A percentile compares a stretch with the other conserved stretches of the same genome.
Evolutionary conservation across 164 flowering plant genomes (phyloP).

Genomic region (Tetrastigma voinierianum): DNA sequence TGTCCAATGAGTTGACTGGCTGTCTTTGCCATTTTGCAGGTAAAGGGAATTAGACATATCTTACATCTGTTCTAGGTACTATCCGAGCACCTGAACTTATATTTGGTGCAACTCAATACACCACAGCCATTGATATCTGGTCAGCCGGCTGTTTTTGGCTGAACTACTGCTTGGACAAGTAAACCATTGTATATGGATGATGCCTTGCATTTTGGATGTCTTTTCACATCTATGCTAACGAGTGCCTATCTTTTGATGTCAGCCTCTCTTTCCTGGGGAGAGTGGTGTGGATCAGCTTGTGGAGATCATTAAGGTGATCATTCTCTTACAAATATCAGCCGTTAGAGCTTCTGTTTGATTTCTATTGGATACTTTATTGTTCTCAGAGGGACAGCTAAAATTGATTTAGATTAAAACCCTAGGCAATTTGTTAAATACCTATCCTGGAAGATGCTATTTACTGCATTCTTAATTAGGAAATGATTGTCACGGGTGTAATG

Average conservation of each 20-base stretch:
- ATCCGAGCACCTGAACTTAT: conserved; percentile 71
- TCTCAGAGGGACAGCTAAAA: too few relatives aligned
- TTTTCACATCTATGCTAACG: neutral
- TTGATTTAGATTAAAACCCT: too few relatives aligned
- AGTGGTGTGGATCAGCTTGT: conserved; percentile 66
- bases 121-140: conserved; percentile 74
- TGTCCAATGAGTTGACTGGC: neutral
- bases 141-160: conserved; percentile 71
- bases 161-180: conserved; percentile 65
- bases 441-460: too few relatives aligned
- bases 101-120: conserved; percentile 69
- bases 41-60: conserved; percentile 63
- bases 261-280: conserved; percentile 75
- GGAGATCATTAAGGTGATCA: conserved; percentile 55
- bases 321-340: too few relatives aligned
- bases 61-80: conserved; percentile 65
- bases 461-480: too few relatives aligned
- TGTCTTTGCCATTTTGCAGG: conserved; percentile 22
- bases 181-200: neutral
- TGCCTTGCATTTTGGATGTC: neutral
- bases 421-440: too few relatives aligned
- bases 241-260: conserved; percentile 6
- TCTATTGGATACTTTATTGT: too few relatives aligned
- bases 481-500: too few relatives aligned
- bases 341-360: too few relatives aligned